phyloP scores from a whole-genome alignment of 208 protist genomes.

The Trypanosomatidae sp. region DNA sequence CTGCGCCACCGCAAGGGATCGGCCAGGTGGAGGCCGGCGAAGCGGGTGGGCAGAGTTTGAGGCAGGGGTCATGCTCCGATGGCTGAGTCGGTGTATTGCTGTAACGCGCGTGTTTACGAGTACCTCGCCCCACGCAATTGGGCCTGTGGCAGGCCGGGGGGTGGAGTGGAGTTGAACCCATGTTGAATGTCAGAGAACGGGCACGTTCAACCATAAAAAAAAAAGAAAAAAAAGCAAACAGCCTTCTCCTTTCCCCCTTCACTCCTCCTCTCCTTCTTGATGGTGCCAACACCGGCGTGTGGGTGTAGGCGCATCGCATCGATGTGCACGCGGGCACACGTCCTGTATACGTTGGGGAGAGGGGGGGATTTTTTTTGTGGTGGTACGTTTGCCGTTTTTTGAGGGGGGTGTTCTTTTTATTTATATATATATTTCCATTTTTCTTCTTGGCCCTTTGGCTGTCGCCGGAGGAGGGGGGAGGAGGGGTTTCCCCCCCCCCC shows the following conservation, averaged over 20 bases:
- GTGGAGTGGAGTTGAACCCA: too few relatives aligned
- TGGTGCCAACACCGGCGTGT: background rate
- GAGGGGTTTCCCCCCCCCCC: too few relatives aligned
- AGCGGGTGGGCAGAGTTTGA: background rate
- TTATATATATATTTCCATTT: background rate
- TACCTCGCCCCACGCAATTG: background rate
- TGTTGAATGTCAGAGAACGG: background rate
- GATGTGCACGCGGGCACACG: background rate
- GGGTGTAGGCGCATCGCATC: background rate
- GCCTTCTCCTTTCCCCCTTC: background rate
- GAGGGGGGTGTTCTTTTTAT: background rate
- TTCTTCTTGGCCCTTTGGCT: background rate
- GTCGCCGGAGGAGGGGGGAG: background rate
- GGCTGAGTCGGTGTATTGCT: background rate
- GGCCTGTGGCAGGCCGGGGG: background rate
- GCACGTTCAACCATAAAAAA: background rate
- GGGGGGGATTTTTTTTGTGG: background rate
- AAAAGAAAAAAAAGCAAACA: background rate
- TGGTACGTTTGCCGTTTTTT: background rate
- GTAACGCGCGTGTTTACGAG: background rate
- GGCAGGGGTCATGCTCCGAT: background rate
- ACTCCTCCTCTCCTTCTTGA: background rate
- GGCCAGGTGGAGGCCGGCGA: background rate
- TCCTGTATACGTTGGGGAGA: background rate
- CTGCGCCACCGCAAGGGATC: too few relatives aligned